Percentiles rank a stretch among this genome's conserved stretches.
Evolutionary conservation across 2,329 filamentous ascomycete species (phyloP).

Genomic region (Pseudopithomyces chartarum): DNA sequence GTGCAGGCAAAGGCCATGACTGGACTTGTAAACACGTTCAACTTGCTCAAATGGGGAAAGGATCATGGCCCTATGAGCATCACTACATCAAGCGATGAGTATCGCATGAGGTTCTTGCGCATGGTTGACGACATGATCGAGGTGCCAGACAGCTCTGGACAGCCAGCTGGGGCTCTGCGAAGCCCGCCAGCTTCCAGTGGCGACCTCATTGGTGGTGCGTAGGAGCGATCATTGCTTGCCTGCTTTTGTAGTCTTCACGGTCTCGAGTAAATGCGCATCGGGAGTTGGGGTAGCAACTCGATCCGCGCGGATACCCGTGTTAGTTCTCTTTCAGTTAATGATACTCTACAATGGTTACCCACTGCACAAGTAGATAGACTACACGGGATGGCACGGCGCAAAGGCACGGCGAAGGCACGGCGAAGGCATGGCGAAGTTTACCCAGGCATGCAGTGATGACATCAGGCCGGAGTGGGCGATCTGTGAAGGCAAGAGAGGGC

Average conservation of each 20-base stretch:
- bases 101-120: slow-evolving; percentile 61
- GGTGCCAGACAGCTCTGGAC: slow-evolving; percentile 37
- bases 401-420: too few species aligned
- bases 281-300: background rate
- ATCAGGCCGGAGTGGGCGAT: background rate
- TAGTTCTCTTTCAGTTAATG: too few species aligned
- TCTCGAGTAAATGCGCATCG: background rate
- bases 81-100: slow-evolving; percentile 71
- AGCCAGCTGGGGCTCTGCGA: slow-evolving; percentile 36
- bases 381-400: background rate
- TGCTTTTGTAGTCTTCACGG: too few species aligned
- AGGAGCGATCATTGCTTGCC: too few species aligned
- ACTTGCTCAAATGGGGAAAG: slow-evolving; percentile 57
- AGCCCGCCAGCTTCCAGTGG: slow-evolving; percentile 15
- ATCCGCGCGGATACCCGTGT: slow-evolving; percentile 3
- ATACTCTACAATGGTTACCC: too few species aligned
- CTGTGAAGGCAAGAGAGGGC: background rate
- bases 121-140: slow-evolving; percentile 54
- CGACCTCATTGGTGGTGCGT: slow-evolving; percentile 8
- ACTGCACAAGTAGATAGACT: too few species aligned
- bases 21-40: slow-evolving; percentile 66
- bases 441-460: too few species aligned
- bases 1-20: slow-evolving; percentile 70
- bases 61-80: slow-evolving; percentile 75
- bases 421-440: too few species aligned